Evolutionary conservation across 768 basidiomycete species (phyloP), one percentile per base, ranked within the genome.

Genomic region (Hemileccinum rubropunctum): DNA sequence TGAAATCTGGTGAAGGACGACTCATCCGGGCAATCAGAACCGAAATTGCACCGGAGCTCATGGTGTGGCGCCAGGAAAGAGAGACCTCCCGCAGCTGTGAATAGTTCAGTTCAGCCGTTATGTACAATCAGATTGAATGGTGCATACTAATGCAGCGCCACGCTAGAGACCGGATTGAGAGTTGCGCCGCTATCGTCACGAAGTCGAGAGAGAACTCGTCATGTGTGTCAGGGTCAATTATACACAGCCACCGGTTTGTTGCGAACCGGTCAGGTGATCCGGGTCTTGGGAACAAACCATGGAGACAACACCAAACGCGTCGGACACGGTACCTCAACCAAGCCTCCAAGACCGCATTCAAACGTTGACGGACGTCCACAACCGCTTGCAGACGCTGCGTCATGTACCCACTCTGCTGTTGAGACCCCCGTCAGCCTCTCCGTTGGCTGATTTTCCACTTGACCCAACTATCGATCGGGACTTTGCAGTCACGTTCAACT

Each of bases 361-460:
- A 48, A 63, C 72, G 1, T 68, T 83, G 14, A 70, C 73, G 9
- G 75, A 79, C 30, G 60, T 81, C 17, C 73, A 76, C 38, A 67
- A 54, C 42, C 72, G 75, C 6, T 51, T 83, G 9, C 73, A 77
- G 28, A 50, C 67, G 0, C 53, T 81, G 7, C 75, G 81, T 11
- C 72, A 74, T 40, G 68, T 78, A 10, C 80, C 82, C 4, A 59
- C 72, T 1, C 50, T 66, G 23, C 70, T 83, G 2, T 69, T 82
- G 28, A 71, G 69, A 42, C 67, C 73, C 1, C 69, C 77, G 0
- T 54, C 61, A 6, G 17, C 50, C 13, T 67, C 65, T 2, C 27
- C 57, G 6, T 40, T 57, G 41, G 60, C 17, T 18, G 63, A 50
- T 60, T 69, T 47, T 53, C 45, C 64, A 52, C 42, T 68, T 35